phyloP scores from a whole-genome alignment of 73 alveolate species.

The Breviolum minutum region DNA sequence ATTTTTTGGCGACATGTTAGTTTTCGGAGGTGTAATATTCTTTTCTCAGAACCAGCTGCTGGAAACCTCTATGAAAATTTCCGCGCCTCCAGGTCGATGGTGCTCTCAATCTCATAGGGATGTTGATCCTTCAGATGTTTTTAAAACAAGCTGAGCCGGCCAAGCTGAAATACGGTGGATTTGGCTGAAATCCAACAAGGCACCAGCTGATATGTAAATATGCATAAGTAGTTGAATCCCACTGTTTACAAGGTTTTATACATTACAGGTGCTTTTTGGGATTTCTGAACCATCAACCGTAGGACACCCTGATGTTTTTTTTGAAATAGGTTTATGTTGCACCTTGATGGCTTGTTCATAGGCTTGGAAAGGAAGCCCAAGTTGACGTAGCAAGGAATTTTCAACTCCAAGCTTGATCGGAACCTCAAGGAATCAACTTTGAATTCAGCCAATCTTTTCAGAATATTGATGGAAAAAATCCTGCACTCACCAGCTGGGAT shows the following conservation, averaged over 20 bases:
- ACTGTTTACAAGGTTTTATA: background rate
- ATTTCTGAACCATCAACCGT: background rate
- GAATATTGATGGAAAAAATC: background rate
- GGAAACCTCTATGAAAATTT: too few species aligned
- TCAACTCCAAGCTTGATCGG: slow-evolving; percentile 89
- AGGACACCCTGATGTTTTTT: background rate
- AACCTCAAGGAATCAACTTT: background rate
- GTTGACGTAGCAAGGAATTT: slow-evolving; percentile 65
- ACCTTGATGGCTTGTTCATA: slow-evolving; percentile 65
- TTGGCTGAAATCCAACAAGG: too few species aligned
- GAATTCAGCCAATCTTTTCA: background rate
- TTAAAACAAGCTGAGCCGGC: too few species aligned
- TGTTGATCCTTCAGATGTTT: slow-evolving; percentile 25
- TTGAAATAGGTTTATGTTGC: background rate
- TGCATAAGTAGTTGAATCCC: background rate
- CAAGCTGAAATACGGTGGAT: too few species aligned
- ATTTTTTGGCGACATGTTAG: too few species aligned
- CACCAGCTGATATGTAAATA: too few species aligned
- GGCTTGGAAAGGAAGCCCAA: slow-evolving; percentile 73
- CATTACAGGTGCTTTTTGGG: background rate
- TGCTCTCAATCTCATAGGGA: slow-evolving; percentile 37
- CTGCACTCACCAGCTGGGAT: background rate
- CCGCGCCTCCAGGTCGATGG: slow-evolving; percentile 58
- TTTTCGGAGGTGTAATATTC: too few species aligned
- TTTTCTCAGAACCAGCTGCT: too few species aligned